Evolutionary conservation across 805 yeast species (phyloP), one percentile per base, ranked within the genome.

Genomic region (Cyberlindnera japonica): DNA sequence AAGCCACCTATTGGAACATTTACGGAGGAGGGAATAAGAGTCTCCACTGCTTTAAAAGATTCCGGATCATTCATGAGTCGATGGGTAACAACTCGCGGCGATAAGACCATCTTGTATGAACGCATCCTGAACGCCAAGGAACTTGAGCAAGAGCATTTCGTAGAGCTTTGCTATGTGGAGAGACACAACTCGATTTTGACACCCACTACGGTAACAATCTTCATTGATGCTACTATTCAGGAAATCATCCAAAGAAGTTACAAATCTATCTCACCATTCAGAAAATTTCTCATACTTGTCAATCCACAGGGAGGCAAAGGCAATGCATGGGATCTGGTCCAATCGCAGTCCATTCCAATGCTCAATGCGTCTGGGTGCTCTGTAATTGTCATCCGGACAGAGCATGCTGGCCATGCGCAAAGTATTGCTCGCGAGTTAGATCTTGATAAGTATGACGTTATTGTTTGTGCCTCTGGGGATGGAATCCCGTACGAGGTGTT

Each of bases 401-500:
- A 73, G 38, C 78, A 84, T 58, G 58, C 65, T 28, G 72, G 73
- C 15, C 96, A 93, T 58, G 98, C 95, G 0, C 62, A 64, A 5
- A 90, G 87, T 21, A 74, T 89, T 14, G 91, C 82, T 2, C 60
- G 63, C 29, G 71, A 71, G 2, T 44, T 83, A 44, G 76, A 78
- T 45, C 46, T 77, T 3, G 64, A 65, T 13, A 65, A 71, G 35
- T 88, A 75, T 56, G 97, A 90, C 61, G 74, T 84, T 3, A 74
- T 93, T 30, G 83, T 86, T 1, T 89, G 97, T 65, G 91, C 95
- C 28, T 87, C 96, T 0, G 99, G 99, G 10, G 99, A 93, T 63
- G 99, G 99, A 13, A 79, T 87, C 21, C 97, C 97, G 0, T 95
- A 90, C 61, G 98, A 93, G 61, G 89, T 93, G 8, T 74, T 89